These are phyloP conservation scores for Pleurotus cornucopiae DNA, from an alignment of 768 basidiomycete species.

Conservation along the genomic window DNA sequence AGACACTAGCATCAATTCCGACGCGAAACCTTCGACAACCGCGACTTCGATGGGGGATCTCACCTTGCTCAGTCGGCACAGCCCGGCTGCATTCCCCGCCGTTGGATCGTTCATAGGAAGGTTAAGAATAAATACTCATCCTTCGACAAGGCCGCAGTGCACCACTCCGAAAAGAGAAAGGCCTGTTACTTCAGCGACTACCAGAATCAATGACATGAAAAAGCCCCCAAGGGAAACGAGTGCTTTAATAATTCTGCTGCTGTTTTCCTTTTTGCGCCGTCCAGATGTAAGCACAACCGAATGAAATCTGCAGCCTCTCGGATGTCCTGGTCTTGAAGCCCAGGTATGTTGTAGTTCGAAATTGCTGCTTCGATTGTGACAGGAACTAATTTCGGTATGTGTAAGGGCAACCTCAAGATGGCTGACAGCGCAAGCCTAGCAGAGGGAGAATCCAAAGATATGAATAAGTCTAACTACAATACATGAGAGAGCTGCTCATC, in stretches of 20 bases:
- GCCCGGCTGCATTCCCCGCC: no score
- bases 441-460: no score
- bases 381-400: neutral
- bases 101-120: no score
- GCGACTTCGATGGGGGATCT: conserved; percentile 78
- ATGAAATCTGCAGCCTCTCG: neutral
- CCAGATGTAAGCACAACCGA: neutral
- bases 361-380: neutral
- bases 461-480: no score
- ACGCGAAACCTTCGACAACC: conserved; percentile 72
- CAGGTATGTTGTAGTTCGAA: neutral
- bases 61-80: conserved; percentile 24
- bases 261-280: neutral
- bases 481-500: no score
- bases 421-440: no score
- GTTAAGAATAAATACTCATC: no score
- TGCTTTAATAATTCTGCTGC: neutral
- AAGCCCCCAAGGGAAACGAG: neutral
- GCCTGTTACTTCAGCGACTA: no score
- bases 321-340: neutral
- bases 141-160: no score
- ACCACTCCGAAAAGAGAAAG: no score
- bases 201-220: neutral
- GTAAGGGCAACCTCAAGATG: no score
- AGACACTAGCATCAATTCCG: conserved; percentile 86